Percentiles rank a stretch among this genome's conserved stretches.
Conservation (phyloP, 192 early-diverging fungal genomes). For the Backusella westeae region DNA sequence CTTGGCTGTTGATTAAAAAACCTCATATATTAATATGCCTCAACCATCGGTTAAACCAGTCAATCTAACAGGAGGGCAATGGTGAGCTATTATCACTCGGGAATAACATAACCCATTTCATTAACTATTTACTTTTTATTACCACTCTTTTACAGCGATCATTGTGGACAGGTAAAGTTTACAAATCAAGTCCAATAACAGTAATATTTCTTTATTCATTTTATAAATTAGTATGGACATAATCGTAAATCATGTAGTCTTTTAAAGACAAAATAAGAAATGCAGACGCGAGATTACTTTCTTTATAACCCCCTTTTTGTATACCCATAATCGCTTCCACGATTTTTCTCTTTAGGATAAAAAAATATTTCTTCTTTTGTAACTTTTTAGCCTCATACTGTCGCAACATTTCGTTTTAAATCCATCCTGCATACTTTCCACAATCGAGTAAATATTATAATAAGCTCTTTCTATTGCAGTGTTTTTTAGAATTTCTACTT, state of each 20-base stretch:
- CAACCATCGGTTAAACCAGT: conserved; percentile 1
- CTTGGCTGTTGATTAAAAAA: not conserved
- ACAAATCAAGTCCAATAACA: not conserved
- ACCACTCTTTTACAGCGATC: not conserved
- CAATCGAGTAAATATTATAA: not conserved
- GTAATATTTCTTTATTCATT: not conserved
- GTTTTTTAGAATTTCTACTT: not conserved
- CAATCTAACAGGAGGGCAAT: conserved; percentile 14
- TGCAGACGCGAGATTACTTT: not conserved
- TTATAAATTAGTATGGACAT: conserved; percentile 11
- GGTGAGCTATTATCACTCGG: not conserved
- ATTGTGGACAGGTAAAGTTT: conserved; percentile 16
- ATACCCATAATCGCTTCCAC: not conserved
- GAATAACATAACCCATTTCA: not conserved
- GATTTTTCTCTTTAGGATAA: not conserved
- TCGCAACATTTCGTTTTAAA: not conserved
- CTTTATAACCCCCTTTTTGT: not conserved
- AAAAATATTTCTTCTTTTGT: not conserved
- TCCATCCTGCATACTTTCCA: not conserved
- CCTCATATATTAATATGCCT: not conserved
- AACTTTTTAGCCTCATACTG: not conserved
- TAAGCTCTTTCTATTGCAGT: not conserved
- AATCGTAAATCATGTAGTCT: conserved; percentile 7
- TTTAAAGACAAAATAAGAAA: not conserved
- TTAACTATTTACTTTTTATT: not conserved